Base-by-base conservation (phyloP, 768 basidiomycete genomes). In the Chalciporus chontae region DNA sequence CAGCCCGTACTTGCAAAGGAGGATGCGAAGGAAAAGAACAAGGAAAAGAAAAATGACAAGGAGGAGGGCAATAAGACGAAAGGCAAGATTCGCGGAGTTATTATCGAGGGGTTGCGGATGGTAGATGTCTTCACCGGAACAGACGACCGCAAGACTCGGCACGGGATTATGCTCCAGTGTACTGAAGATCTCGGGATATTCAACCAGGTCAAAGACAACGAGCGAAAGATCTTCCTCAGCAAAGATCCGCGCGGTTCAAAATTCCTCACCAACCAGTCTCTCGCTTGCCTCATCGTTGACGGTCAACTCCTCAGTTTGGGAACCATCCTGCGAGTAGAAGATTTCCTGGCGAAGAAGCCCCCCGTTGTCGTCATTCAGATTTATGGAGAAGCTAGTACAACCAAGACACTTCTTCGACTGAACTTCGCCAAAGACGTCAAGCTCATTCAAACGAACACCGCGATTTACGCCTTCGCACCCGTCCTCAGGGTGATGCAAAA, bases 391-490 rank as follows among this genome's bases (percentile, higher is more conserved):
- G 57, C 64, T 21, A 73, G 66, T 21, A 69, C 69, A 4, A 56
- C 58, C 31, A 71, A 70, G 40, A 61, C 73, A 1, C 69, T 87
- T 9, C 48, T 70, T 8, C 60, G 57, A 24, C 59, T 84, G 18
- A 74, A 72, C 45, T 47, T 51, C 4, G 67, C 64, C 8, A 55
- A 66, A 13, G 47, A 66, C 5, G 56, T 80, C 24, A 69, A 71
- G 21, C 71, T 85, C 23, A 53, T 86, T 19, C 79, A 79, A 48
- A 78, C 84, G 21, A 76, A 85, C 56, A 79, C 79, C 0, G 80
- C 81, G 0, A 62, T 84, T 5, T 87, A 84, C 57, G 69, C 84
- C 0, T 86, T 77, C 49, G 77, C 83, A 55, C 83, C 83, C 2
- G 71, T 86, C 21, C 71, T 87, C n/a, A 74, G 64, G 39, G 77